phyloP scores from a whole-genome alignment of 441 rosid genomes.

The Euphorbia celastroides region DNA sequence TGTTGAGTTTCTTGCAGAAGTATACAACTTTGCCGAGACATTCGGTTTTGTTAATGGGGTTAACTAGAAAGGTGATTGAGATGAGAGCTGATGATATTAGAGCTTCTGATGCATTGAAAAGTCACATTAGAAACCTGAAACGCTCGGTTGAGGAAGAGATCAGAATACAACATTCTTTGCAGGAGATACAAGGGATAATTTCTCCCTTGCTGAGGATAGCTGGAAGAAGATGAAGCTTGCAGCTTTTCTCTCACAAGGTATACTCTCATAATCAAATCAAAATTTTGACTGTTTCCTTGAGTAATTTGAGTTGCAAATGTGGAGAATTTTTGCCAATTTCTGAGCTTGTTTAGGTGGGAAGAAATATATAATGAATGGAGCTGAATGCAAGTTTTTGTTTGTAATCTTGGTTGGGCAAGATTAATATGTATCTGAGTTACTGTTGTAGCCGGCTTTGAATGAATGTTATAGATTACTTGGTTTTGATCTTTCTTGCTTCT shows the following conservation, averaged over 20 bases:
- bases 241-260: constrained; percentile 13
- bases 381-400: neutral
- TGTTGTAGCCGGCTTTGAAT: neutral
- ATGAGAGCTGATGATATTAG: constrained; percentile 55
- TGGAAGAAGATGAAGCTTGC: constrained; percentile 43
- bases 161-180: constrained; percentile 64
- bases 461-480: neutral
- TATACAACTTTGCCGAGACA: constrained; percentile 64
- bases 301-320: constrained; percentile 1
- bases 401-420: constrained; percentile 7
- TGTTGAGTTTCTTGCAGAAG: constrained; percentile 64
- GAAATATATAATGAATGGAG: neutral
- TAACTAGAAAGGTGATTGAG: constrained; percentile 71
- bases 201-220: constrained; percentile 73
- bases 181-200: constrained; percentile 79
- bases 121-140: constrained; percentile 64
- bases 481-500: neutral
- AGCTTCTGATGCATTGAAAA: constrained; percentile 51
- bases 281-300: neutral
- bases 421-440: neutral
- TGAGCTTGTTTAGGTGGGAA: neutral
- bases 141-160: constrained; percentile 74
- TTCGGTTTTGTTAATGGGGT: constrained; percentile 62
- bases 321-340: neutral
- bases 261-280: neutral